A percentile compares a stretch with the other conserved stretches of the same genome.
Evolutionary conservation across 179 eudicot species (phyloP).

Genomic region (Corrigiola litoralis): DNA sequence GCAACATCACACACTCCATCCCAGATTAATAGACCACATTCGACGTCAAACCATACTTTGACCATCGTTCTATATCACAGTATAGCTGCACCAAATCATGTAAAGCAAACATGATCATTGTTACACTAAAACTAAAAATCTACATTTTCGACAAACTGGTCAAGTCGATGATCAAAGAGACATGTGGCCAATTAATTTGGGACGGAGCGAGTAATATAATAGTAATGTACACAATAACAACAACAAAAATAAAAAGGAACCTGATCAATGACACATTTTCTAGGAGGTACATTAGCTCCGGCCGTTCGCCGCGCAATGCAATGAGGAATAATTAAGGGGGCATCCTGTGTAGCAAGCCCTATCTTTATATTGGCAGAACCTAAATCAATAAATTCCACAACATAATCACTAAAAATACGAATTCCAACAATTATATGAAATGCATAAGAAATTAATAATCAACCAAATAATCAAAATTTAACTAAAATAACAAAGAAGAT

Average conservation of each 20-base stretch:
- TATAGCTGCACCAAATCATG: too few relatives aligned
- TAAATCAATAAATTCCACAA: slow-evolving; percentile 4
- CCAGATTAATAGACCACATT: too few relatives aligned
- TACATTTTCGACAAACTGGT: too few relatives aligned
- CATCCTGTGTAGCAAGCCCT: slow-evolving; percentile 75
- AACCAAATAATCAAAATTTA: not conserved
- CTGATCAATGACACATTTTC: slow-evolving; percentile 73
- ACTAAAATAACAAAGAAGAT: not conserved
- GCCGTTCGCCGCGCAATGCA: slow-evolving; percentile 82
- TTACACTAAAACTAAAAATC: too few relatives aligned
- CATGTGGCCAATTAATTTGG: too few relatives aligned
- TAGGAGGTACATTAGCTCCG: slow-evolving; percentile 63
- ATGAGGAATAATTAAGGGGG: slow-evolving; percentile 72
- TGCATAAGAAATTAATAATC: not conserved
- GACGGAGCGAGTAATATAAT: too few relatives aligned
- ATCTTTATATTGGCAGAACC: slow-evolving; percentile 91
- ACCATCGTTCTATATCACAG: too few relatives aligned
- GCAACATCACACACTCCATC: too few relatives aligned
- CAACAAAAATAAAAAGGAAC: slow-evolving; percentile 24
- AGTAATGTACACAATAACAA: not conserved
- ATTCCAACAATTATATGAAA: not conserved
- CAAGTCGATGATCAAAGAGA: too few relatives aligned
- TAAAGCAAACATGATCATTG: too few relatives aligned
- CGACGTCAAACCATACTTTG: too few relatives aligned
- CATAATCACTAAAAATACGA: not conserved